Base-by-base conservation (phyloP, 73 alveolate genomes). In the Paraurostyla sp. region DNA sequence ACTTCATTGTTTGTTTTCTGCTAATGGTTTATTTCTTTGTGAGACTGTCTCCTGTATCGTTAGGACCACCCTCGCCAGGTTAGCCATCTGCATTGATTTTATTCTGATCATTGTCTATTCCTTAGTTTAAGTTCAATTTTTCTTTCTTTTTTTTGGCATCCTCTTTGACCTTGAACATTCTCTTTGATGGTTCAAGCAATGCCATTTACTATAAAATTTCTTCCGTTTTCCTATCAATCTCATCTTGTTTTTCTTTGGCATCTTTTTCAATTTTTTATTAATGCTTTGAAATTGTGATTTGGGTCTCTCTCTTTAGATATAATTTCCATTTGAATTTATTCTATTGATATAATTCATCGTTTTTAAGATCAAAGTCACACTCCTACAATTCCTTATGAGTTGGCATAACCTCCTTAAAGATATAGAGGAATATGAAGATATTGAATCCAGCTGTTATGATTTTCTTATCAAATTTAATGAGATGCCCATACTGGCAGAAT, bases 401-500 rank as follows among this genome's bases (percentile, higher is more conserved):
- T 2, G 78, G 80, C 2, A 50, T 0, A 4, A 51, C n/a, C 30
- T 85, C 83, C 20, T 54, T 36, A 35, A 33, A 51, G 11, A 22
- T 29, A 48, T 32, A 41, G 30, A 85, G 6, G 32, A 85, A 18
- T 6, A 32, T 23, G 82, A 85, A 85, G 6, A 71, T 38, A 42
- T 85, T 27, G 35, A 85, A 85, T 11, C 75, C 93, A 22, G 88
- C 75, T 32, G 27, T 22, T 2, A 85, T 71, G 0, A 71, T 52
- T 22, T 71, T 4, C 54, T 22, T 20, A 83, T 85, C 93, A 46
- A 13, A 49, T 35, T 1, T 2, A 23, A 56, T 71, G 15, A 38
- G 50, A 56, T 60, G 83, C 18, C 82, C 93, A 48, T 50, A 85
- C 35, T 85, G 46, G 54, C 93, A 85, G 71, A 42, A 71, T 38